Evolutionary conservation across 2,329 filamentous ascomycete species (phyloP), one percentile per base, ranked within the genome.

Genomic region (Didymella arachidicola): DNA sequence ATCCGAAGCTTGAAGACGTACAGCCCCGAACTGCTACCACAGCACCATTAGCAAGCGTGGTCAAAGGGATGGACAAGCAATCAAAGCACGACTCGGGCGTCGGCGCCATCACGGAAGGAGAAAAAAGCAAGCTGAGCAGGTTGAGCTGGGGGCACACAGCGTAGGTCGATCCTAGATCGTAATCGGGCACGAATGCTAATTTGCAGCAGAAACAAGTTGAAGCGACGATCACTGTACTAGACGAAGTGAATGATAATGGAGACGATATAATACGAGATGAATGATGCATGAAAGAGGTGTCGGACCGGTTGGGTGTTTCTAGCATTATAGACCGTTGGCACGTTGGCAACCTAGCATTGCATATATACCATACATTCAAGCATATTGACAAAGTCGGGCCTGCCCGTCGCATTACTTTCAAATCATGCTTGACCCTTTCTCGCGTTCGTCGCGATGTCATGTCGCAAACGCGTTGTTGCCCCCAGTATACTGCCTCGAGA

Each of bases 71-170:
- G 16, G 57, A 56, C 11, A 53, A 46, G 39, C 48, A 34, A 25
- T 26, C 32, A 16, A 60, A 56, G 18, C 53, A 56, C 12, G 58
- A 56, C 26, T 56, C 53, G 2, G 58, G 53, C 1, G 7, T 60
- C 7, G 53, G 53, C 18, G 48, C 38, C 4, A 53, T 57, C 10
- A 8, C 26, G 4, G 53, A 57, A 6, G 45, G 45, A 4, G 49
- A 60, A 34, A 51, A 47, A 48, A 50, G 48, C 14, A 51, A 44
- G 53, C 38, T 56, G 5, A 53, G 44, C 6, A 43, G 52, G 18
- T 12, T 56, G 45, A 60, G 57, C 27, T 54, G 60, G 60, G 60
- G 55, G 1, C 46, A 36, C 14, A 52, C 52, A 22, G 51, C 52
- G 60, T 62, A 56, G 42, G 55, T 39, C 8, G 19, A 25, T 8